Percentiles rank a stretch among this genome's conserved stretches.
Evolutionary conservation across 345 rosid species (phyloP).

Genomic region (Salix exigua): DNA sequence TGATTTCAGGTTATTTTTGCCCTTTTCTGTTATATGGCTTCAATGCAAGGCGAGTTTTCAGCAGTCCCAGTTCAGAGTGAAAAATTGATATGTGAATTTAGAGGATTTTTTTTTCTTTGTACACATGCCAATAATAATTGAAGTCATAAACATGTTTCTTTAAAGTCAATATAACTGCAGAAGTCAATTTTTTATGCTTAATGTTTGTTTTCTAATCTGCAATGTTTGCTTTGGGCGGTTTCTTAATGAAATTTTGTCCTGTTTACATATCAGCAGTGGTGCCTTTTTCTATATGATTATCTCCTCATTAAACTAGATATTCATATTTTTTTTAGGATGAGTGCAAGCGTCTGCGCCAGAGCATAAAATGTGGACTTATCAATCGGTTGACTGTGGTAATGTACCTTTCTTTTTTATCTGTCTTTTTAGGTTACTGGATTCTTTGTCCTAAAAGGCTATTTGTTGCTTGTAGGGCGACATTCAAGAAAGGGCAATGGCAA

Average conservation of each 20-base stretch:
- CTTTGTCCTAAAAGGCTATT: slow-evolving; percentile 9
- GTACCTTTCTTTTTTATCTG: slow-evolving; percentile 1
- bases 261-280: not conserved
- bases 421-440: not conserved
- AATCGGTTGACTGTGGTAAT: slow-evolving; percentile 85
- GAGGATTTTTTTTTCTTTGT: not conserved
- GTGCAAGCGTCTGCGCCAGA: slow-evolving; percentile 94
- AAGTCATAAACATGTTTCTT: not conserved
- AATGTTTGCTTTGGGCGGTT: not conserved
- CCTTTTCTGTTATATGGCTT: not conserved
- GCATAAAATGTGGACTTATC: slow-evolving; percentile 94
- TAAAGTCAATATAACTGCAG: not conserved
- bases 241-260: not conserved
- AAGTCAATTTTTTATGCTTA: not conserved
- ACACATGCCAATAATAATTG: not conserved
- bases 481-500: slow-evolving; percentile 84
- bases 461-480: slow-evolving; percentile 70
- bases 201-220: not conserved
- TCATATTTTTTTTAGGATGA: slow-evolving; percentile 64
- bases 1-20: not conserved
- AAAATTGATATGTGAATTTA: not conserved
- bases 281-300: not conserved
- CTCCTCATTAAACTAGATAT: slow-evolving; percentile 7
- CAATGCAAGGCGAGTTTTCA: not conserved
- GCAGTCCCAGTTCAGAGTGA: not conserved